phyloP scores from a whole-genome alignment of 2,329 filamentous ascomycete genomes.

The Calonectria naviculata region DNA sequence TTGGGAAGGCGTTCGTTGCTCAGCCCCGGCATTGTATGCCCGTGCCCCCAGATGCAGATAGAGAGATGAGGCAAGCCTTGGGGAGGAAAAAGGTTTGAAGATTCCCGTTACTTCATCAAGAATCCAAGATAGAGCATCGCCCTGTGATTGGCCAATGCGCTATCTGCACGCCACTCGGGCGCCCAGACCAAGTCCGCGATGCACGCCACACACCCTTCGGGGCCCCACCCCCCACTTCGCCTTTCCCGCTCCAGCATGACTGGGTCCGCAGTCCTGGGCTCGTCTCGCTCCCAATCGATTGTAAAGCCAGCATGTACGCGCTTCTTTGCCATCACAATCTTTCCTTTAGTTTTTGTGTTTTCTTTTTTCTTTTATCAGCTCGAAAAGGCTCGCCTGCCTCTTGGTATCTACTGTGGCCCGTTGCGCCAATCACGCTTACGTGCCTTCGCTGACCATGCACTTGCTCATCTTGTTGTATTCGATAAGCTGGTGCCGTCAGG shows the following conservation, averaged over 20 bases:
- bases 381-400: neutral
- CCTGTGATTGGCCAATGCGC: slow-evolving; percentile 22
- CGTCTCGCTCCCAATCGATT: neutral
- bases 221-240: neutral
- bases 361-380: neutral
- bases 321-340: neutral
- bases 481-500: slow-evolving; percentile 5
- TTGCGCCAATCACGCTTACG: neutral
- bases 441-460: neutral
- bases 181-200: slow-evolving; percentile 2
- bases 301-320: neutral
- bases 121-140: slow-evolving; percentile 2
- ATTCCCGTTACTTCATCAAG: slow-evolving; percentile 27
- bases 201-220: slow-evolving; percentile 12
- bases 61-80: neutral
- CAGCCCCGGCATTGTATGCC: slow-evolving; percentile 6
- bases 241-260: neutral
- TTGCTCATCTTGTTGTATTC: neutral
- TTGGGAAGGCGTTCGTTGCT: neutral
- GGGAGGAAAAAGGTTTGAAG: slow-evolving; percentile 10
- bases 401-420: neutral
- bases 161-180: slow-evolving; percentile 17
- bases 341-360: neutral
- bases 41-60: slow-evolving; percentile 14
- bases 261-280: neutral